Evolutionary conservation across 179 eudicot species (phyloP), one percentile per base, ranked within the genome.

Genomic region (Silene vulgaris): DNA sequence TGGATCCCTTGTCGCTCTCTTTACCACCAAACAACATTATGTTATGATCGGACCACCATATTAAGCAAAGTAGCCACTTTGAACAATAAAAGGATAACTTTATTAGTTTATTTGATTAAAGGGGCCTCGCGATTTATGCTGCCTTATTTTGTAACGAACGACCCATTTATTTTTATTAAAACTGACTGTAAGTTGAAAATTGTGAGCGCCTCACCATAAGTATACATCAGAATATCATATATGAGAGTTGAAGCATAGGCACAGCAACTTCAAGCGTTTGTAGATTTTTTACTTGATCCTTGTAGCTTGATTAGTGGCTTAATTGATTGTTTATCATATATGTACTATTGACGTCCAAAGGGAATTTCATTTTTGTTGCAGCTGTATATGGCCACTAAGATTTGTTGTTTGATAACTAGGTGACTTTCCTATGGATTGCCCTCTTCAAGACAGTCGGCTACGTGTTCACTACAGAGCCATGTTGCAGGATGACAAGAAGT

Each of bases 361-460:
- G 23, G 17, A 30, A 19, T 67, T 6, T 12, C 37, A 45, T 16
- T 13, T 67, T 67, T 72, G 50, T 30, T 57, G 65, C 48, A 16
- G 16, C n/a, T 50, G 29, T 72, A 30, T n/a, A 37, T 50, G 66
- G 56, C 60, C 14, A 8, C 65, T 65, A 2, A 23, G 76, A 45
- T 69, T 48, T 40, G 8, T 54, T 56, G 62, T 79, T 12, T 70
- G 30, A 71, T 65, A 14, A 69, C 23, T 81, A 93, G 99, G 99
- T 82, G 99, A 96, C 74, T 96, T 96, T 87, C 99, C 99, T 66
- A 96, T 96, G 99, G 98, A 96, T 82, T 96, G 99, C 86, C 99
- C 99, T 50, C 99, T 96, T 81, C 99, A 89, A 59, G 99, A 96
- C 80, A 96, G 99, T 86, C 89, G 83, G 65, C 82, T 96, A 65